Conservation (phyloP, 1,284 basidiomycete species). For the Rhodotorula mucilaginosa region DNA sequence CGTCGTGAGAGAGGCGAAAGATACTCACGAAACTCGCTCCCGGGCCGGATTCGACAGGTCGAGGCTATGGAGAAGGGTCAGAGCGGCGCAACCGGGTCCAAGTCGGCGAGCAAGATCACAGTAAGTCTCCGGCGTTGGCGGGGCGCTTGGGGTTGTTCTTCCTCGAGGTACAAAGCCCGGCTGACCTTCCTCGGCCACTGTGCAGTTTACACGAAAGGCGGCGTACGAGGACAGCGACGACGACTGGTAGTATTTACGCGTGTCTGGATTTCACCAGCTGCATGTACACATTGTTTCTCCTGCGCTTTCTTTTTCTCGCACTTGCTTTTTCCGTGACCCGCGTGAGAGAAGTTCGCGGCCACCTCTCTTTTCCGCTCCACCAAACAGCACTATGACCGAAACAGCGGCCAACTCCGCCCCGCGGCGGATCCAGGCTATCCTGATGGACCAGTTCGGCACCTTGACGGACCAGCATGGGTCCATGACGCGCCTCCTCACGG, state of each 20-base stretch:
- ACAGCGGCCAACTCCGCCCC: neutral
- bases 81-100: constrained; percentile 55
- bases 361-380: neutral
- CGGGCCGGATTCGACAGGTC: constrained; percentile 53
- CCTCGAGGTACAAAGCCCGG: no score
- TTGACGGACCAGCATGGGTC: constrained; percentile 45
- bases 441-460: constrained; percentile 57
- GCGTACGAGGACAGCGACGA: constrained; percentile 60
- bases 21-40: neutral
- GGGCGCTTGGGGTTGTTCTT: no score
- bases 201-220: constrained; percentile 67
- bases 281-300: no score
- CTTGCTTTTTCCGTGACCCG: neutral
- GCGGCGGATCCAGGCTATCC: constrained; percentile 55
- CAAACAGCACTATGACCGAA: neutral
- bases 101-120: constrained; percentile 62
- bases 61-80: constrained; percentile 57
- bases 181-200: constrained; percentile 23
- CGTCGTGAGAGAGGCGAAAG: no score
- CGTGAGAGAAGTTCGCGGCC: no score
- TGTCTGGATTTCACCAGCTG: neutral
- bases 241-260: constrained; percentile 55
- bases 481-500: constrained; percentile 7
- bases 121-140: constrained; percentile 51
- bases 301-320: no score